Evolutionary conservation across 1,284 basidiomycete genomes (phyloP), one percentile per base, ranked within the genome.

Genomic region (Apiotrichum siamense): DNA sequence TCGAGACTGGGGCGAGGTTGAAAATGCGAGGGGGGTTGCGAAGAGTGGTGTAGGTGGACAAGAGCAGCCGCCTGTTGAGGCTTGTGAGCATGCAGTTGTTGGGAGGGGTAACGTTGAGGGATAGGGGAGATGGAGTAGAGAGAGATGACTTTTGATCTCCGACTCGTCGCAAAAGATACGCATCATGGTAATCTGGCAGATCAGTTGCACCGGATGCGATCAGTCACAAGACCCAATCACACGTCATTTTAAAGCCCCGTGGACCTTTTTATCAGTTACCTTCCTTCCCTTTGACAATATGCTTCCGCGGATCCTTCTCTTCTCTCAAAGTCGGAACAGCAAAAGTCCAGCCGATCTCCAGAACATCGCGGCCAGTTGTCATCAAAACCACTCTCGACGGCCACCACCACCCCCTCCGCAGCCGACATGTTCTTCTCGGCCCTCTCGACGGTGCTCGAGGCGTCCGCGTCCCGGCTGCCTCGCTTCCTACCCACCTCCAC

Each of bases 1-100:
- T 35, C 35, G 25, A n/a, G 33, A 33, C 17, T 24, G 17, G 23
- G 17, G 39, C 38, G 39, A 33, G 38, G 17, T 7, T 21, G 29
- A 23, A 33, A 15, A 25, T 3, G 15, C 21, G 36, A 42, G 15
- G 33, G 10, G 15, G 11, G 15, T 24, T 10, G 45, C 13, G 42
- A 21, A 41, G 47, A 53, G 47, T 42, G 38, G 38, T n/a, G n/a
- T n/a, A n/a, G n/a, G n/a, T 36, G 20, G 29, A 36, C 15, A 32
- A 33, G 32, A 20, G 47, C 18, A 43, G 24, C 17, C 43, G 49
- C 27, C 24, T 25, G 17, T 31, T 20, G 31, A 54, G 48, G 41
- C 39, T 40, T 49, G 32, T 59, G n/a, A 59, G 52, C 58, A 59
- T 59, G 39, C 57, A 59, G 43, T 49, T 25, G 21, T 36, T 37